Percentiles rank a stretch among this genome's conserved stretches.
Evolutionary conservation across 805 yeast species (phyloP).

Genomic region (Ogataea kodamae): DNA sequence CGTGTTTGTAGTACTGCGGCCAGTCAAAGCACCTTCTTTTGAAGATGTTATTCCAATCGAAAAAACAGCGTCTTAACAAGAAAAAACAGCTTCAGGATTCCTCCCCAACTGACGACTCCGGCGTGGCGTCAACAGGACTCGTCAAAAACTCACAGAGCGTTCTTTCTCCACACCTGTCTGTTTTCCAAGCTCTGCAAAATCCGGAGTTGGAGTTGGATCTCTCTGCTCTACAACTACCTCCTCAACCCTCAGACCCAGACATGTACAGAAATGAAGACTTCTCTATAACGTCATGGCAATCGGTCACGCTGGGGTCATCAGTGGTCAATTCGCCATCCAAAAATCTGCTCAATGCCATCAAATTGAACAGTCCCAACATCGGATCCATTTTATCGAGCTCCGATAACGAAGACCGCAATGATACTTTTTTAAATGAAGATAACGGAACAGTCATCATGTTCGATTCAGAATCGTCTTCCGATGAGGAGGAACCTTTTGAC

Average conservation of each 20-base stretch:
- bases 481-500: constrained; percentile 26
- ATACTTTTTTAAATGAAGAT: too few species aligned
- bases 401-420: constrained; percentile 28
- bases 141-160: constrained; percentile 16
- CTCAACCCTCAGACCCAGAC: constrained; percentile 3
- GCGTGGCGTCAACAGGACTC: too few species aligned
- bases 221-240: constrained; percentile 7
- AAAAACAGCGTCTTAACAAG: constrained; percentile 12
- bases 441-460: constrained; percentile 24
- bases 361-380: constrained; percentile 22
- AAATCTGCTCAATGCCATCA: constrained; percentile 5
- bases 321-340: constrained; percentile 2
- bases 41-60: constrained; percentile 13
- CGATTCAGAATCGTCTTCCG: constrained; percentile 24
- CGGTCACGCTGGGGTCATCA: constrained; percentile 14
- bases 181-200: constrained; percentile 32
- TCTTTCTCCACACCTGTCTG: constrained; percentile 33
- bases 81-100: constrained; percentile 8
- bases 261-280: constrained; percentile 26
- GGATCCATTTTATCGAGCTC: constrained; percentile 35
- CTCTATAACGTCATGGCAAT: constrained; percentile 36
- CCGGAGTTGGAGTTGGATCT: constrained; percentile 31
- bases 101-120: constrained; percentile 5
- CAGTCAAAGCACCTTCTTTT: too few species aligned
- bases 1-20: too few species aligned